Percentiles rank a stretch among this genome's conserved stretches.
Evolutionary conservation across 129 eudicot genomes (phyloP).

Genomic region (Centrapalus pauciflorus): DNA sequence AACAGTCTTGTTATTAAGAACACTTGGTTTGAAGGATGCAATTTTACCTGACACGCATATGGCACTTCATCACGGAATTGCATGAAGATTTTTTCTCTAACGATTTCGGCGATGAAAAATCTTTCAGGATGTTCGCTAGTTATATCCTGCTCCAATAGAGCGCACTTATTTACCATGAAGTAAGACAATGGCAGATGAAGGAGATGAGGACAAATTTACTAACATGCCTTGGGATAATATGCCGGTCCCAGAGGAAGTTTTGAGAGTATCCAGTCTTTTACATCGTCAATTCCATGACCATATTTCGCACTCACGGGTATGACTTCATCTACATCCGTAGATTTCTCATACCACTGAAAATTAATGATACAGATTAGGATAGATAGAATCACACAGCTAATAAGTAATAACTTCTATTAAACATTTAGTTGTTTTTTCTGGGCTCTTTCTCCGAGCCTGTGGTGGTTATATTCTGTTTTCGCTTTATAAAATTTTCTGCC

Average conservation of each 20-base stretch:
- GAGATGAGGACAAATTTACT: slow-evolving; percentile 13
- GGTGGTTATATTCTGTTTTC: no score
- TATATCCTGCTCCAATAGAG: slow-evolving; percentile 55
- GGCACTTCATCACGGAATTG: slow-evolving; percentile 98
- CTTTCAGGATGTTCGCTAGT: slow-evolving; percentile 98
- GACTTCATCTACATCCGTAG: slow-evolving; percentile 88
- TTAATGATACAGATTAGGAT: neutral
- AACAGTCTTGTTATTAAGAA: neutral
- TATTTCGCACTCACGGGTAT: slow-evolving; percentile 98
- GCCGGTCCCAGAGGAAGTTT: slow-evolving; percentile 96
- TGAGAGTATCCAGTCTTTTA: slow-evolving; percentile 93
- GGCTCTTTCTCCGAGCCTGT: no score
- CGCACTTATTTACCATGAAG: slow-evolving; percentile 2
- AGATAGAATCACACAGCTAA: neutral
- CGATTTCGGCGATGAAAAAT: slow-evolving; percentile 87
- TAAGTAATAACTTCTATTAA: no score
- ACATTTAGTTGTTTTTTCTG: no score
- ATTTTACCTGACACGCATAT: slow-evolving; percentile 88
- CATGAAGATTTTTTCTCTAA: slow-evolving; percentile 94
- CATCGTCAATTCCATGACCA: slow-evolving; percentile 97
- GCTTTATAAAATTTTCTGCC: neutral
- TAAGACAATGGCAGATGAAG: neutral
- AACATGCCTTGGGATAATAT: slow-evolving; percentile 77
- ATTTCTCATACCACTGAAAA: slow-evolving; percentile 92
- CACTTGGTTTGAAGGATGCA: neutral